These are phyloP conservation scores for Lactifluus hygrophoroides DNA, from an alignment of 768 basidiomycete genomes.

Conservation along the genomic window DNA sequence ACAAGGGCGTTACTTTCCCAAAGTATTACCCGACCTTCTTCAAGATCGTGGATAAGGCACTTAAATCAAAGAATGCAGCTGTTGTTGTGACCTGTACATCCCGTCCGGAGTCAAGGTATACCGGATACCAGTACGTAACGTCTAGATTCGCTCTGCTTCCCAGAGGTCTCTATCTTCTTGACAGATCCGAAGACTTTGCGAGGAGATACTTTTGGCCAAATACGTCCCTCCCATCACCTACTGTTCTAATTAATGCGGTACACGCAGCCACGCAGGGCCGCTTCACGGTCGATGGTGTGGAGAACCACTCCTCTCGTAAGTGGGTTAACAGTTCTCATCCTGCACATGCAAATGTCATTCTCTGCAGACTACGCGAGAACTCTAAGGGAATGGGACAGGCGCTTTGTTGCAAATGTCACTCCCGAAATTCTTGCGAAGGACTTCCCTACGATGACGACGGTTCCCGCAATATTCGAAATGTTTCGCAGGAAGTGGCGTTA, in stretches of 20 bases:
- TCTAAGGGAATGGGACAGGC: slow-evolving; percentile 25
- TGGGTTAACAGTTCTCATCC: background rate
- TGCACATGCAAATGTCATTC: background rate
- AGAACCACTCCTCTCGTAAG: slow-evolving; percentile 76
- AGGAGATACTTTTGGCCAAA: slow-evolving; percentile 86
- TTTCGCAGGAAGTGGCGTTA: slow-evolving; percentile 77
- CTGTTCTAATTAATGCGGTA: slow-evolving; percentile 65
- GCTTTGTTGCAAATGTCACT: slow-evolving; percentile 37
- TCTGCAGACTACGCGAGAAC: slow-evolving; percentile 21
- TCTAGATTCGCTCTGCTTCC: background rate
- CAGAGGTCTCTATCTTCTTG: background rate
- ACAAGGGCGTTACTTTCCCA: background rate
- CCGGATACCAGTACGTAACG: slow-evolving; percentile 51
- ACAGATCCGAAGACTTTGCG: slow-evolving; percentile 75
- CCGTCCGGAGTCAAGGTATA: slow-evolving; percentile 40
- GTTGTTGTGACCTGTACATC: slow-evolving; percentile 57
- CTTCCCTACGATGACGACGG: slow-evolving; percentile 44
- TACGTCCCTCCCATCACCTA: slow-evolving; percentile 79
- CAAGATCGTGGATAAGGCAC: slow-evolving; percentile 36
- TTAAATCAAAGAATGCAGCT: slow-evolving; percentile 47
- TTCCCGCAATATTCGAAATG: slow-evolving; percentile 46
- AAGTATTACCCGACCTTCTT: slow-evolving; percentile 47
- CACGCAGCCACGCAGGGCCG: slow-evolving; percentile 60
- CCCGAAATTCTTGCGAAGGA: slow-evolving; percentile 48
- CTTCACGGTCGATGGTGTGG: slow-evolving; percentile 77